Evolutionary conservation across 2,329 filamentous ascomycete genomes (phyloP), one percentile per base, ranked within the genome.

Genomic region (Fusarium denticulatum): DNA sequence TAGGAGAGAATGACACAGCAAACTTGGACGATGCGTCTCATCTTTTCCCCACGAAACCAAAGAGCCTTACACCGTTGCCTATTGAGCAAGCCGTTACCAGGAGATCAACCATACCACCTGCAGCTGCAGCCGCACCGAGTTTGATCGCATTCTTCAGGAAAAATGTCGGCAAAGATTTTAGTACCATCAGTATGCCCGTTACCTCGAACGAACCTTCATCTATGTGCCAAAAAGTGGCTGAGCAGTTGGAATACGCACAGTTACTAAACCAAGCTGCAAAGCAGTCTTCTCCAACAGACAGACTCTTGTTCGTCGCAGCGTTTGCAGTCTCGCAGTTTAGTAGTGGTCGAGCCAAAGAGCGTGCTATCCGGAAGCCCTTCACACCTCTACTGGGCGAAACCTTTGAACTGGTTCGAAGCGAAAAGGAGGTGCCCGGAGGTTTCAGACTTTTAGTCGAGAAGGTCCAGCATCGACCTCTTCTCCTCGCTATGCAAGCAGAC

Each of bases 311-410:
- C 79, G 91, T 99, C 58, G 90, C 95, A 1, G 95, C 96, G 4
- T 99, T 98, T 81, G 96, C 96, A 15, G 86, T 98, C 24, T 97
- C 95, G 15, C 90, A 93, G 70, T 94, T 98, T 76, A 96, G 95
- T 66, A 92, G 90, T 78, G 89, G 89, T 50, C 91, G 96, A 36
- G 91, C 95, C 71, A 97, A 95, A 79, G 96, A 99, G 81, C 93
- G 96, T 45, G 92, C 95, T 7, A 94, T 97, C 68, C 93, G 96
- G 74, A 99, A 99, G 81, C 96, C 96, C 0, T 99, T 98, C 84
- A 99, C 98, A 77, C 96, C 96, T 7, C 92, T 99, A 85, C 90
- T 99, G 0, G 96, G 96, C 55, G 96, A 99, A 83, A 99, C 96
- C 0, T 99, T 90, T 81, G 96, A 99, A 82, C 89, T 99, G 40